Evolutionary conservation across 1,284 basidiomycete species (phyloP), one percentile per base, ranked within the genome.

Genomic region (Ustilago xerochloae): DNA sequence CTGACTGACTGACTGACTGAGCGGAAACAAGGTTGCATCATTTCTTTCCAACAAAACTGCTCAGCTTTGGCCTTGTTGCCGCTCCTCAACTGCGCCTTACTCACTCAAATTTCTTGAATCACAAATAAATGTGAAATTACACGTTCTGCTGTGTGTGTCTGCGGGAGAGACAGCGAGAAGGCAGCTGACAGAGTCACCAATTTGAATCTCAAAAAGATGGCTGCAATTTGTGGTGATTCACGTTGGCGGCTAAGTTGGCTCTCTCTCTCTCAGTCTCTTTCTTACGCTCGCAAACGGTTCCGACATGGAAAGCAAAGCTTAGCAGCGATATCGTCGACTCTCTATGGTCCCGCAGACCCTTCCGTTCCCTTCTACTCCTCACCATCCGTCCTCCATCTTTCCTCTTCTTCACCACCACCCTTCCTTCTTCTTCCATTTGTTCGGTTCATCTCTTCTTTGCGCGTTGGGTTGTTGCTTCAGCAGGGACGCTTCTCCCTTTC

Each of bases 361-460:
- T 43, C 41, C 5, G 15, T 0, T 13, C 36, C 24, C 54, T 62
- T 62, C 56, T 56, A 63, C 63, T 62, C 58, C 43, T 62, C 68
- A 71, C 62, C 68, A 71, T 65, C 63, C 52, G n/a, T 57, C 54
- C 50, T 26, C 38, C 32, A 28, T 45, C 53, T 54, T 39, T 20
- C 20, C 15, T 49, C 16, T 16, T n/a, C n/a, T n/a, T n/a, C n/a
- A n/a, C n/a, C n/a, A n/a, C n/a, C n/a, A n/a, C n/a, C n/a, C 36
- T 28, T 28, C 32, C 32, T 18, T 29, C 35, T 26, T 33, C 22
- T 16, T 24, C 39, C 43, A 57, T 59, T n/a, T 35, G 26, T 57
- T 71, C 61, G 57, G 63, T 62, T 64, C 56, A 41, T 63, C 66
- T 43, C 41, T 12, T 43, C 22, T 43, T 69, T 58, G 56, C 38